Evolutionary conservation across 2,329 filamentous ascomycete genomes (phyloP).

Genomic region (Thielaviopsis musarum): DNA sequence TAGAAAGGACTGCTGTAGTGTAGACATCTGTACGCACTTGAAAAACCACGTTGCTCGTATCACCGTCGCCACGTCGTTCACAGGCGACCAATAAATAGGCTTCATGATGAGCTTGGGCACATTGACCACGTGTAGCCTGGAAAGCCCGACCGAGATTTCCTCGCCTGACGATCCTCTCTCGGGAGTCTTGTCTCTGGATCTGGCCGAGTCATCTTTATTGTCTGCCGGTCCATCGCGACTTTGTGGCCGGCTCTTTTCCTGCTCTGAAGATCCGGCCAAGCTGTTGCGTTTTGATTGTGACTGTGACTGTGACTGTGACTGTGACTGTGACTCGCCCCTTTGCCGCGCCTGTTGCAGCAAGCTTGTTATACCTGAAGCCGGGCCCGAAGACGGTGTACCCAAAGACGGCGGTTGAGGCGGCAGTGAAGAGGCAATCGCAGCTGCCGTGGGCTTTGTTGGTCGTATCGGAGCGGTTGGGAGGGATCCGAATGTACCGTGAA

Average conservation of each 20-base stretch:
- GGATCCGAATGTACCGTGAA: not conserved
- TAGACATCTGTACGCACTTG: constrained; percentile 31
- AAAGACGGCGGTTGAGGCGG: not conserved
- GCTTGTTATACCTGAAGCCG: constrained; percentile 6
- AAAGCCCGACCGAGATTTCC: constrained; percentile 71
- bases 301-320: not conserved
- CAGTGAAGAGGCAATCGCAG: not conserved
- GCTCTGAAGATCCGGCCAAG: not conserved
- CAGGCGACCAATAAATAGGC: constrained; percentile 92
- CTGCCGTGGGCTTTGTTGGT: not conserved
- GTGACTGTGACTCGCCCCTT: not conserved
- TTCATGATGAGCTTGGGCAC: constrained; percentile 76
- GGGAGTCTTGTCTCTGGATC: not conserved
- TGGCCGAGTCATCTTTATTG: not conserved
- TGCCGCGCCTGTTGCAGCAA: constrained; percentile 6
- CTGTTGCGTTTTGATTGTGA: not conserved
- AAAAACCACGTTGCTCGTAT: constrained; percentile 93
- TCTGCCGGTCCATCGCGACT: not conserved
- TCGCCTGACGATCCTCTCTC: not conserved
- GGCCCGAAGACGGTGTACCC: not conserved
- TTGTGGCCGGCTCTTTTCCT: not conserved
- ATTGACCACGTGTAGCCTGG: constrained; percentile 76
- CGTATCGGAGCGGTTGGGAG: not conserved
- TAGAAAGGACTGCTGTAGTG: too few species aligned
- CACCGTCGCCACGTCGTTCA: constrained; percentile 75